Evolutionary conservation across 2,329 filamentous ascomycete genomes (phyloP), one percentile per base, ranked within the genome.

Genomic region (Colletotrichum musicola): DNA sequence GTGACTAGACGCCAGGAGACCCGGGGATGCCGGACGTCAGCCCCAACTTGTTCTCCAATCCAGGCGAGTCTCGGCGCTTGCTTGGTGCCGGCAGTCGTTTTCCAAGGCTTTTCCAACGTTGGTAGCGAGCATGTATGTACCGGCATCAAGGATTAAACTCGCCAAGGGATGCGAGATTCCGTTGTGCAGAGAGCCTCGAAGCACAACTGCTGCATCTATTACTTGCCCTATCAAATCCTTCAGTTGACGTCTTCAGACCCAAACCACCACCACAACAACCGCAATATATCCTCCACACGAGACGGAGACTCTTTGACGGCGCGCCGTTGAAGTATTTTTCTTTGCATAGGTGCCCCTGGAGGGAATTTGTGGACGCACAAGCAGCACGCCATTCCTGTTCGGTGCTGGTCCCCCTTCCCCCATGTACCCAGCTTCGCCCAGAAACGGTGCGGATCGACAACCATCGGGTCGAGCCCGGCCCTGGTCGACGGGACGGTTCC

Each of bases 401-500:
- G 44, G 59, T 40, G 9, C 9, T 51, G 18, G 38, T 22, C 47
- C n/a, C 7, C 22, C 22, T 25, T 35, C 6, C 30, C 30, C 30
- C 30, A 35, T 9, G 30, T 6, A 30, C 47, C 38, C 44, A 30
- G 56, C 30, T 51, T 30, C 27, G 44, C 38, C 63, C 27, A 27
- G 49, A 55, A 50, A 13, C 27, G 63, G 57, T 44, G 14, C 64
- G 30, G 53, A 58, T 64, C 60, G 18, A n/a, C 60, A 5, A 30
- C 46, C 46, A 14, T 40, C 6, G 30, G 30, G 12, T 35, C 30
- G 64, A 46, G 18, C 53, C 59, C 22, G n/a, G 50, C 64, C 60
- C 53, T 58, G 42, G 64, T 38, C 54, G 18, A 30, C 65, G 61
- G 54, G 40, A 68, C 47, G 61, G 30, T 22, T 68, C 54, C 47